phyloP scores from a whole-genome alignment of 2,329 filamentous ascomycete species.

The Teratosphaeria epicoccoides region DNA sequence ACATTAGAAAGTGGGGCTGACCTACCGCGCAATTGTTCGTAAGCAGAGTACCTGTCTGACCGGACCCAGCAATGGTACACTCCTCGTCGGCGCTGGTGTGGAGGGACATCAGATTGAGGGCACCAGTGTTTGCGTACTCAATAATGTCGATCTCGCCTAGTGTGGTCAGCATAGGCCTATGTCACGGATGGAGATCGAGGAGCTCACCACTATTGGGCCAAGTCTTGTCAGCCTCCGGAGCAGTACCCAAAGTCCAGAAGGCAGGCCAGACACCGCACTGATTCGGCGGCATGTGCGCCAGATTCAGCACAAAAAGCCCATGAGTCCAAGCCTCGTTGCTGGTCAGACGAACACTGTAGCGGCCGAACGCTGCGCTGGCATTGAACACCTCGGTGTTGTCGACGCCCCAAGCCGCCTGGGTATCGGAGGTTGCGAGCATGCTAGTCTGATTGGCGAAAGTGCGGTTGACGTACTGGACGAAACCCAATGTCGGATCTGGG shows the following conservation, averaged over 20 bases:
- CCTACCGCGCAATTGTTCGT: constrained; percentile 42
- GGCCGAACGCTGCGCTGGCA: constrained; percentile 23
- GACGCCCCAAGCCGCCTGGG: constrained; percentile 15
- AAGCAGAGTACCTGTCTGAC: constrained; percentile 36
- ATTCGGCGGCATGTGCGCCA: constrained; percentile 41
- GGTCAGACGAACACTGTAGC: constrained; percentile 37
- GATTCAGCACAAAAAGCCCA: constrained; percentile 39
- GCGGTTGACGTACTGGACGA: constrained; percentile 31
- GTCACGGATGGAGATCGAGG: constrained; percentile 20
- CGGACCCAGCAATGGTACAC: constrained; percentile 28
- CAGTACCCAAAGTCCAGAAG: constrained; percentile 18
- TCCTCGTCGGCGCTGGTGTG: constrained; percentile 29
- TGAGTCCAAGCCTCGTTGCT: constrained; percentile 36
- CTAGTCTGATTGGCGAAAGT: constrained; percentile 21
- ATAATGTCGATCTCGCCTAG: constrained; percentile 41
- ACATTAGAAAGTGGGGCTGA: neutral
- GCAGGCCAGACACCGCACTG: constrained; percentile 25
- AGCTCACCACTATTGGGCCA: constrained; percentile 31
- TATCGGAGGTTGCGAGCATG: constrained; percentile 15
- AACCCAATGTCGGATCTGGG: constrained; percentile 16
- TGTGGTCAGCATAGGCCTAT: neutral
- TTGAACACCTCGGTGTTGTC: constrained; percentile 19
- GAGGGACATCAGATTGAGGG: constrained; percentile 24
- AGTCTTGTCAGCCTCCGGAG: constrained; percentile 26
- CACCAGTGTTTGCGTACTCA: constrained; percentile 29